phyloP scores from a whole-genome alignment of 164 flowering plant species.

The Euptelea pleiosperma region DNA sequence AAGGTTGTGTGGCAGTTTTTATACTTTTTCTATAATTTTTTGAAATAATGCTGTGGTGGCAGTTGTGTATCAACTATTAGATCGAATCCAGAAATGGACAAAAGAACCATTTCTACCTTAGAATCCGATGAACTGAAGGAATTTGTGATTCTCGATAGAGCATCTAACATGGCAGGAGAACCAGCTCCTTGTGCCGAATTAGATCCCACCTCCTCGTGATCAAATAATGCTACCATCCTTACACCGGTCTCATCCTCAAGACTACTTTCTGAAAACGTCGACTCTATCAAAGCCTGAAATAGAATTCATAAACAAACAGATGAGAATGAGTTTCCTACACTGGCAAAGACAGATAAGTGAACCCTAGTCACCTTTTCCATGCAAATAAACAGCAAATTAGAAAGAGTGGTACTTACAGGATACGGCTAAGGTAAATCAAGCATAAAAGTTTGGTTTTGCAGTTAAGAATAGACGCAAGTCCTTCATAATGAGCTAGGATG shows the following conservation, averaged over 20 bases:
- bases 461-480: too few relatives aligned
- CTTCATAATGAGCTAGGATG: too few relatives aligned
- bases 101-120: conserved; percentile 38
- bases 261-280: conserved; percentile 54
- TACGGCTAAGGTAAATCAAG: too few relatives aligned
- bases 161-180: conserved; percentile 90
- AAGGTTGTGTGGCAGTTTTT: too few relatives aligned
- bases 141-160: conserved; percentile 72
- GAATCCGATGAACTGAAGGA: conserved; percentile 55
- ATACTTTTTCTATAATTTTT: too few relatives aligned
- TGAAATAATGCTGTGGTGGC: background rate
- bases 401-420: too few relatives aligned
- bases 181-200: conserved; percentile 98
- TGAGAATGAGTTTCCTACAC: background rate
- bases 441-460: too few relatives aligned
- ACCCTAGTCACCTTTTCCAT: too few relatives aligned
- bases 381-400: too few relatives aligned
- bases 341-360: too few relatives aligned
- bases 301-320: background rate
- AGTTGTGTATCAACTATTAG: background rate
- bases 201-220: conserved; percentile 70
- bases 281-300: conserved; percentile 58
- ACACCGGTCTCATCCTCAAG: conserved; percentile 67
- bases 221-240: conserved; percentile 82
- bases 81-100: background rate